phyloP scores from a whole-genome alignment of 495 filamentous ascomycete species.

The Hamigera avellanea region DNA sequence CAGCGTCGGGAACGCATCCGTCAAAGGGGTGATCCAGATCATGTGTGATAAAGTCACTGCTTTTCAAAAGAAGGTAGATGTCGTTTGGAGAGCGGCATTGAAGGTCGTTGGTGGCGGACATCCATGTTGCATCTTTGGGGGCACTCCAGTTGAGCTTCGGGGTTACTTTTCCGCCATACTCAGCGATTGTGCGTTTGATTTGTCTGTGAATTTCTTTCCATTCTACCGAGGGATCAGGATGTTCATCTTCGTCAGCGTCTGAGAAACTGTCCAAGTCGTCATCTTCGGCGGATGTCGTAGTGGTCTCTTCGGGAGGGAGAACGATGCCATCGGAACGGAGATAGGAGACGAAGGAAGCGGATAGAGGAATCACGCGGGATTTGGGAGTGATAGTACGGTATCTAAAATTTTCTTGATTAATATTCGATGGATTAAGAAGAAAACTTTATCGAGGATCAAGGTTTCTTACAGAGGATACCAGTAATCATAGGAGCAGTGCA shows the following conservation, averaged over 20 bases:
- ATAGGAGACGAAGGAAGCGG: constrained; percentile 65
- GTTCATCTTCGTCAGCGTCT: constrained; percentile 31
- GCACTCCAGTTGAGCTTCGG: constrained; percentile 97
- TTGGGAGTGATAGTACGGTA: constrained; percentile 78
- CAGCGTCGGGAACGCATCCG: constrained; percentile 44
- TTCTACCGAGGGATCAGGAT: constrained; percentile 42
- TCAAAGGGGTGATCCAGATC: constrained; percentile 91
- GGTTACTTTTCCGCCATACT: constrained; percentile 68
- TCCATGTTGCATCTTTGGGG: constrained; percentile 96
- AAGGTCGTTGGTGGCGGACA: constrained; percentile 77
- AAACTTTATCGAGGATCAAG: no score
- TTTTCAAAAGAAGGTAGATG: constrained; percentile 86
- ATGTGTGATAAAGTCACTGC: constrained; percentile 84
- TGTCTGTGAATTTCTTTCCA: constrained; percentile 64
- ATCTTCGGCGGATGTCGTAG: constrained; percentile 19
- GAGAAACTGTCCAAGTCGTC: constrained; percentile 26
- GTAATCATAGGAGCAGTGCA: constrained; percentile 85
- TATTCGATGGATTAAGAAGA: background rate
- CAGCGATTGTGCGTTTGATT: constrained; percentile 63
- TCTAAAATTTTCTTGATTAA: constrained; percentile 15
- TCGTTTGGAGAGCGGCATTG: constrained; percentile 82
- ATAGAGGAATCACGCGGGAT: constrained; percentile 69
- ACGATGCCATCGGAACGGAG: constrained; percentile 89
- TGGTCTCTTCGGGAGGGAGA: constrained; percentile 46
- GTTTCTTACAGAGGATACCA: constrained; percentile 78